Percentiles rank a stretch among this genome's conserved stretches.
phyloP scores from a whole-genome alignment of 2,329 filamentous ascomycete genomes.

The Pyrenochaeta sp. region DNA sequence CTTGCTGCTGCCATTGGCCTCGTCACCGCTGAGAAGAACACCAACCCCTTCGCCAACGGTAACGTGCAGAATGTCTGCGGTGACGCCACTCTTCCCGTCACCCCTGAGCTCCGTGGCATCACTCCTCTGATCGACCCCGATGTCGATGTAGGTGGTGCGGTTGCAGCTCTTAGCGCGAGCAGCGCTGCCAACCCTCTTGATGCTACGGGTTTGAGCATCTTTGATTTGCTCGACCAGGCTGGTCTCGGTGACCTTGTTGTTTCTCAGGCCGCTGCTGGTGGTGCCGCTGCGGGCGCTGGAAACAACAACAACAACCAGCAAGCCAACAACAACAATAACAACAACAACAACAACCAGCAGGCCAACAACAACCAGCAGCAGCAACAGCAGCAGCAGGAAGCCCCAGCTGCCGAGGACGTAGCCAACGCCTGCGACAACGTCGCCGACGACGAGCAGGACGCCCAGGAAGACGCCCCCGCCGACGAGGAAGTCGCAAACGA shows the following conservation, averaged over 20 bases:
- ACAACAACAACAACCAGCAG: slow-evolving; percentile 4
- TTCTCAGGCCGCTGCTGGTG: slow-evolving; percentile 46
- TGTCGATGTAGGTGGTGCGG: slow-evolving; percentile 63
- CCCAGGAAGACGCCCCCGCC: slow-evolving; percentile 9
- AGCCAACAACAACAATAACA: slow-evolving; percentile 10
- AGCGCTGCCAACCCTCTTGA: slow-evolving; percentile 64
- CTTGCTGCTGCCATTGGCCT: slow-evolving; percentile 68
- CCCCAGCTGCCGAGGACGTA: slow-evolving; percentile 2
- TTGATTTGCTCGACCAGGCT: slow-evolving; percentile 67
- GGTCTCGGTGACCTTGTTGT: slow-evolving; percentile 69
- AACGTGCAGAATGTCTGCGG: slow-evolving; percentile 68
- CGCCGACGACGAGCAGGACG: slow-evolving; percentile 11
- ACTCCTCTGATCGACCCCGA: slow-evolving; percentile 72
- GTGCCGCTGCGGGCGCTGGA: slow-evolving; percentile 26
- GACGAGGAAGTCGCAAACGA: slow-evolving; percentile 13
- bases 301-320: slow-evolving; percentile 8
- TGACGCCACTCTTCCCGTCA: slow-evolving; percentile 68
- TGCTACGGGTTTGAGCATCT: slow-evolving; percentile 69
- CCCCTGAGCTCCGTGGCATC: slow-evolving; percentile 68
- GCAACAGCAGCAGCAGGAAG: not conserved
- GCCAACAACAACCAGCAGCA: slow-evolving; percentile 1
- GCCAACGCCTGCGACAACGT: slow-evolving; percentile 6
- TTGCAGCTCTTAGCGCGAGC: slow-evolving; percentile 66
- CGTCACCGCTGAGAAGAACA: slow-evolving; percentile 75
- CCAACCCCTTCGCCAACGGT: slow-evolving; percentile 69